Conservation (phyloP, 192 early-diverging fungal species). For the Podila epigama region DNA sequence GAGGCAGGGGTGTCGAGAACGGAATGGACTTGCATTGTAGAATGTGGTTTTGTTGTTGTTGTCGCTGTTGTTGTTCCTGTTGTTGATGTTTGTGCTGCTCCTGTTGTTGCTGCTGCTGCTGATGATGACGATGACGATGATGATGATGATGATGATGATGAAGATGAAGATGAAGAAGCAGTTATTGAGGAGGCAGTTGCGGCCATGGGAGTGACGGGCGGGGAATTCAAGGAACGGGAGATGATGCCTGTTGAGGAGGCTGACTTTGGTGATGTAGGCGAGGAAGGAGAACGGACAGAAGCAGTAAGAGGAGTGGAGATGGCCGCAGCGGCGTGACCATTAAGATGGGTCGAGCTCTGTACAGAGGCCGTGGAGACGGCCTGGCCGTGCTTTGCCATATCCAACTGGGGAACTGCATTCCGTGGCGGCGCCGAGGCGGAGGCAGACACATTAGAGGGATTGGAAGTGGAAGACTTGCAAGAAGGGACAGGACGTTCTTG, state of each 20-base stretch:
- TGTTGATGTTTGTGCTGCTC: slow-evolving; percentile 27
- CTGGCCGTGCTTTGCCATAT: not conserved
- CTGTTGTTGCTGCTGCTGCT: slow-evolving; percentile 10
- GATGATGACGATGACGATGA: not conserved
- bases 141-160: too few relatives aligned
- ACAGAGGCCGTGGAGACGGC: not conserved
- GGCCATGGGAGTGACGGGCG: not conserved
- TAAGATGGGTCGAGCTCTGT: slow-evolving; percentile 9
- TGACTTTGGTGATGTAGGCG: not conserved
- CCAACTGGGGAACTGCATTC: not conserved
- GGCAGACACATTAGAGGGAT: not conserved
- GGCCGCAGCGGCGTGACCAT: slow-evolving; percentile 15
- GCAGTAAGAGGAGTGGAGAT: slow-evolving; percentile 5
- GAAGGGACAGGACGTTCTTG: slow-evolving; percentile 6
- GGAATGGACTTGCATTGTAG: too few relatives aligned
- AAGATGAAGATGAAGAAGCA: not conserved
- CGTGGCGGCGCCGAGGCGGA: not conserved
- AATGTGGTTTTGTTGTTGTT: slow-evolving; percentile 13
- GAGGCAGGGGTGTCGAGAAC: slow-evolving; percentile 15
- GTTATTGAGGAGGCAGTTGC: not conserved
- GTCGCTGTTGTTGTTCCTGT: slow-evolving; percentile 14
- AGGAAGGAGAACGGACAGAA: not conserved
- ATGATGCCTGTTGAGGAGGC: not conserved
- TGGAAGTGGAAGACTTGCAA: not conserved
- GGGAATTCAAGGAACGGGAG: not conserved